Evolutionary conservation across 1,284 basidiomycete species (phyloP), one percentile per base, ranked within the genome.

Genomic region (Tremellales sp.): DNA sequence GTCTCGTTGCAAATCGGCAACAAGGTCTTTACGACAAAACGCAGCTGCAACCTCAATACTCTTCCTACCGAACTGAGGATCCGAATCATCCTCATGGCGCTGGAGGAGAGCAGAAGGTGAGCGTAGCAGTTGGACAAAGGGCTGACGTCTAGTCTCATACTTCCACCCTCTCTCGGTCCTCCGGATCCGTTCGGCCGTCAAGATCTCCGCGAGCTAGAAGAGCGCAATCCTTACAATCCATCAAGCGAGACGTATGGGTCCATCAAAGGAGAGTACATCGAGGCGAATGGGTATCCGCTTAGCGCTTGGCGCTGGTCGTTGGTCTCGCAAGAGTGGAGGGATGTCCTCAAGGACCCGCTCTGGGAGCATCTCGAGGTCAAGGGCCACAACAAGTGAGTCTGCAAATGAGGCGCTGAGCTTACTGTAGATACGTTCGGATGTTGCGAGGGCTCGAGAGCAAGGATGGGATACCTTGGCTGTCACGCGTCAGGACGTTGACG

Each of bases 271-370:
- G 65, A 67, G 43, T 22, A 47, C 13, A 33, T 51, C 6, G 54
- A 50, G 5, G 58, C 63, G 11, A 67, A 67, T 29, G 63, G 61
- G 3, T 65, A 61, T 39, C 65, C 65, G 12, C 46, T 64, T 13
- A 58, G 55, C 15, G 50, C 50, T 26, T 67, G 65, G 65, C 33
- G 56, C n/a, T 67, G 65, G 65, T 37, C 49, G 11, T 40, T 8
- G 17, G 45, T 67, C 4, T 48, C 39, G 5, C 43, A 46, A 15
- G 65, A 67, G 43, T 67, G 63, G 63, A 56, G 59, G 48, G 54
- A 54, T 8, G 43, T 64, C 7, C 17, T 62, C 4, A 45, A 55
- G 27, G 17, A 37, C 15, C 31, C 40, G 25, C 29, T 67, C 15
- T 67, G 65, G 65, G 45, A 40, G 21, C 22, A 50, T 23, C 40